Conservation (phyloP, 768 basidiomycete genomes). For the Lactarius evosmus region DNA sequence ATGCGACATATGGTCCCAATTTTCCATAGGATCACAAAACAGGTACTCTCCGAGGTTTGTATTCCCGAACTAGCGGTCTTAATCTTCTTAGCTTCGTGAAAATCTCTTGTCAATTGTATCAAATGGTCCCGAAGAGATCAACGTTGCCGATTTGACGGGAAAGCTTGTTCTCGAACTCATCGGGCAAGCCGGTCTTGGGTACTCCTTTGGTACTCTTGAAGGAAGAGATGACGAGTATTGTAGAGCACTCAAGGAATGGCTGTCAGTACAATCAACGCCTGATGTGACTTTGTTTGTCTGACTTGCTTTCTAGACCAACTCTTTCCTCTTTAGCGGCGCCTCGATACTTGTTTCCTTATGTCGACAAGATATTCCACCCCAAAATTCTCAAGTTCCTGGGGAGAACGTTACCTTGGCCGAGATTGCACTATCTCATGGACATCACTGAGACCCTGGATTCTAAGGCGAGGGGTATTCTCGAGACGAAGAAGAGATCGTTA, state of each 20-base stretch:
- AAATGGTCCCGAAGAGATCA: slow-evolving; percentile 19
- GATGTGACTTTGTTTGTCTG: background rate
- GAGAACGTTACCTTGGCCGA: slow-evolving; percentile 35
- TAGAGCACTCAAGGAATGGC: slow-evolving; percentile 24
- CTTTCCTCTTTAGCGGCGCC: slow-evolving; percentile 2
- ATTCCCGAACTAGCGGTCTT: background rate
- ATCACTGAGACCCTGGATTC: slow-evolving; percentile 39
- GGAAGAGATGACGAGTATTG: background rate
- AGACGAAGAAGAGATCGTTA: slow-evolving; percentile 39
- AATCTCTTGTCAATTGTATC: background rate
- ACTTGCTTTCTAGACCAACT: slow-evolving; percentile 19
- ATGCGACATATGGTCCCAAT: slow-evolving; percentile 30
- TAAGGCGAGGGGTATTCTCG: slow-evolving; percentile 38
- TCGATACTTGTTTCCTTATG: slow-evolving; percentile 18
- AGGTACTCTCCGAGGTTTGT: slow-evolving; percentile 3
- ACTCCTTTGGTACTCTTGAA: slow-evolving; percentile 25
- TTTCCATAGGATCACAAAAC: slow-evolving; percentile 24
- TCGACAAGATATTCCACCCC: slow-evolving; percentile 16
- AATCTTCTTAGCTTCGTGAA: background rate
- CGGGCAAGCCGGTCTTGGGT: slow-evolving; percentile 30
- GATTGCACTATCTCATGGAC: slow-evolving; percentile 35
- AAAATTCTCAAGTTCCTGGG: slow-evolving; percentile 36
- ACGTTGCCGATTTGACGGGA: slow-evolving; percentile 27
- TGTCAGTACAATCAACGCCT: background rate
- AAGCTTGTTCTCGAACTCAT: slow-evolving; percentile 29